Percentiles rank a stretch among this genome's conserved stretches.
phyloP scores from a whole-genome alignment of 495 filamentous ascomycete species.

The Hypoxylon cercidicola region DNA sequence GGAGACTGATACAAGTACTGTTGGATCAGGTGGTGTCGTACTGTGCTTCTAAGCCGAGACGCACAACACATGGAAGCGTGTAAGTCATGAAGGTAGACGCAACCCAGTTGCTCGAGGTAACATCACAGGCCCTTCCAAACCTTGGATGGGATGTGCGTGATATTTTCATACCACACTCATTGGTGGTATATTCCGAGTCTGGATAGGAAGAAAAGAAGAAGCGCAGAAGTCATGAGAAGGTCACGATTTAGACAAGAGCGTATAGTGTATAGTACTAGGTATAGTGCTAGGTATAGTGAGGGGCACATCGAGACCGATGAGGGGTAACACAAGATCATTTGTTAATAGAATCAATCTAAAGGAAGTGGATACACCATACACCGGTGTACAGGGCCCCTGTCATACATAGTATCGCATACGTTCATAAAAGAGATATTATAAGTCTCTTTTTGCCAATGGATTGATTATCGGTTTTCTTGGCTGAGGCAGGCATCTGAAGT shows the following conservation, averaged over 20 bases:
- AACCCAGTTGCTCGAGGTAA: conserved; percentile 1
- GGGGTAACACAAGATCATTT: conserved; percentile 19
- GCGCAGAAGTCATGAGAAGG: background rate
- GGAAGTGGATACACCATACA: conserved; percentile 28
- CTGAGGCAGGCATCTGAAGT: background rate
- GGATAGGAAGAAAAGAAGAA: background rate
- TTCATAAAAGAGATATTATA: background rate
- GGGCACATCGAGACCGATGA: conserved; percentile 26
- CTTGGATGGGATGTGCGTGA: background rate
- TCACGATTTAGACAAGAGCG: conserved; percentile 5
- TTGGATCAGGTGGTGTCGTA: background rate
- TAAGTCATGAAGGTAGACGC: conserved; percentile 1
- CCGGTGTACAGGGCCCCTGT: conserved; percentile 5
- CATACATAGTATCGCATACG: background rate
- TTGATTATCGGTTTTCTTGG: background rate
- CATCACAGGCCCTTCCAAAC: background rate
- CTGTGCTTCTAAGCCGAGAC: too few relatives aligned
- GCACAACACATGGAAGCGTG: background rate
- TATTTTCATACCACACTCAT: conserved; percentile 8
- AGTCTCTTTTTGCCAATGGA: background rate
- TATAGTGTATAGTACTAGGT: too few relatives aligned
- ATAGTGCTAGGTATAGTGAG: conserved; percentile 20
- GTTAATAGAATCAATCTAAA: conserved; percentile 23
- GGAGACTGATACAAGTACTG: conserved; percentile 1
- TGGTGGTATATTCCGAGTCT: background rate